Conservation (phyloP, 2,329 filamentous ascomycete genomes). For the Cytospora leucostoma region DNA sequence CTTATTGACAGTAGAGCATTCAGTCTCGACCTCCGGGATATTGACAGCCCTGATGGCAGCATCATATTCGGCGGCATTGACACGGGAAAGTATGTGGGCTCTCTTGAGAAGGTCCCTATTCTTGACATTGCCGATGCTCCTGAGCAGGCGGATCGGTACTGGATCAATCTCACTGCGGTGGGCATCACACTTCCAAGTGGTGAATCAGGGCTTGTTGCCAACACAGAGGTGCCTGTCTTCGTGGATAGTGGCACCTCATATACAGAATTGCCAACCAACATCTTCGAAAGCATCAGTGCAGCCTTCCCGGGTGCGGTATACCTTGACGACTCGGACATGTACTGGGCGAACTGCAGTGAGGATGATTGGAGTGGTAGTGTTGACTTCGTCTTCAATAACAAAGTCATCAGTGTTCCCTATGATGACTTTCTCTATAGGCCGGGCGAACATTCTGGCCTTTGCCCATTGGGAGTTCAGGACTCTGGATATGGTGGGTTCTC, state of each 20-base stretch:
- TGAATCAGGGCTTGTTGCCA: slow-evolving; percentile 29
- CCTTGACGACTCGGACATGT: slow-evolving; percentile 45
- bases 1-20: slow-evolving; percentile 54
- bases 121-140: slow-evolving; percentile 35
- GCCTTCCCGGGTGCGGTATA: slow-evolving; percentile 44
- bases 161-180: slow-evolving; percentile 36
- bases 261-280: slow-evolving; percentile 45
- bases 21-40: slow-evolving; percentile 51
- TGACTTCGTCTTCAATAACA: slow-evolving; percentile 50
- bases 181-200: slow-evolving; percentile 32
- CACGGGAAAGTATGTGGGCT: slow-evolving; percentile 52
- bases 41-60: slow-evolving; percentile 46
- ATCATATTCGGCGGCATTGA: slow-evolving; percentile 58
- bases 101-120: slow-evolving; percentile 46
- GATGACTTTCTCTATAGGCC: slow-evolving; percentile 52
- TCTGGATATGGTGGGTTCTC: slow-evolving; percentile 18
- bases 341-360: slow-evolving; percentile 46
- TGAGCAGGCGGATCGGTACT: slow-evolving; percentile 36
- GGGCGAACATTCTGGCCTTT: slow-evolving; percentile 38
- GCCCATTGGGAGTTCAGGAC: slow-evolving; percentile 43
- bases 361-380: slow-evolving; percentile 43
- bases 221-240: slow-evolving; percentile 33
- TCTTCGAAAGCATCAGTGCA: slow-evolving; percentile 46
- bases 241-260: slow-evolving; percentile 57
- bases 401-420: slow-evolving; percentile 45